A percentile compares a stretch with the other conserved stretches of the same genome.
phyloP scores from a whole-genome alignment of 805 yeast species.

The Sungouiella blattae region DNA sequence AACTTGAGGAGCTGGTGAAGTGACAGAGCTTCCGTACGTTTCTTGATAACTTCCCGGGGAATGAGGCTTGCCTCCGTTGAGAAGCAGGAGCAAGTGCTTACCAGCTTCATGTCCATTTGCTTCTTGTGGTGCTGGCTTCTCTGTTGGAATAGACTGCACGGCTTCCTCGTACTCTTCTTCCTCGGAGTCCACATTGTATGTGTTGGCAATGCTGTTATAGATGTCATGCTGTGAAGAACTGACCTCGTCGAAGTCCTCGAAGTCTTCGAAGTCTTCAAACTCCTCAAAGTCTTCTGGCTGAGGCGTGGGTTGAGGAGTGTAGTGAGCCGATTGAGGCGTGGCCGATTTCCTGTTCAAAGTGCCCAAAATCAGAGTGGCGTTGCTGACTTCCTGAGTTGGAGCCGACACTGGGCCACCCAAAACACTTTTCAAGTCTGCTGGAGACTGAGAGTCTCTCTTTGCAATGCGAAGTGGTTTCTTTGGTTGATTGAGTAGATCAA shows the following conservation, averaged over 20 bases:
- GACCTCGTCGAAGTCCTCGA: conserved; percentile 18
- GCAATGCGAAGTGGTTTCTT: conserved; percentile 11
- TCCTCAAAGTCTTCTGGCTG: conserved; percentile 23
- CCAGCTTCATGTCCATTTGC: too few relatives aligned
- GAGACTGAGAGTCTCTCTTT: conserved; percentile 7
- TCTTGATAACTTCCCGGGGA: conserved; percentile 7
- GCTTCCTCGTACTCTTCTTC: conserved; percentile 25
- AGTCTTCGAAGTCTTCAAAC: conserved; percentile 32
- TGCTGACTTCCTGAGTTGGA: conserved; percentile 10
- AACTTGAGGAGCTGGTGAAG: background rate
- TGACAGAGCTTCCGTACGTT: conserved; percentile 9
- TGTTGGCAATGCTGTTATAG: conserved; percentile 16
- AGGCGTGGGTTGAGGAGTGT: conserved; percentile 1
- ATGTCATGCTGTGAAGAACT: conserved; percentile 23
- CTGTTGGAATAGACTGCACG: conserved; percentile 3
- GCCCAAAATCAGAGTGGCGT: conserved; percentile 14
- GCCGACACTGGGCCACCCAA: background rate
- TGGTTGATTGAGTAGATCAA: conserved; percentile 9
- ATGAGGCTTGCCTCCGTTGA: conserved; percentile 11
- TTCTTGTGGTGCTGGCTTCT: background rate
- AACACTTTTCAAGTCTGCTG: conserved; percentile 11
- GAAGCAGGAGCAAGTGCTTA: conserved; percentile 5
- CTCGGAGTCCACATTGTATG: conserved; percentile 33
- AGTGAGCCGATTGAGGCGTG: background rate
- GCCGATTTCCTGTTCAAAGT: conserved; percentile 9